phyloP scores from a whole-genome alignment of 2,329 filamentous ascomycete species.

The Leptographium procerum region DNA sequence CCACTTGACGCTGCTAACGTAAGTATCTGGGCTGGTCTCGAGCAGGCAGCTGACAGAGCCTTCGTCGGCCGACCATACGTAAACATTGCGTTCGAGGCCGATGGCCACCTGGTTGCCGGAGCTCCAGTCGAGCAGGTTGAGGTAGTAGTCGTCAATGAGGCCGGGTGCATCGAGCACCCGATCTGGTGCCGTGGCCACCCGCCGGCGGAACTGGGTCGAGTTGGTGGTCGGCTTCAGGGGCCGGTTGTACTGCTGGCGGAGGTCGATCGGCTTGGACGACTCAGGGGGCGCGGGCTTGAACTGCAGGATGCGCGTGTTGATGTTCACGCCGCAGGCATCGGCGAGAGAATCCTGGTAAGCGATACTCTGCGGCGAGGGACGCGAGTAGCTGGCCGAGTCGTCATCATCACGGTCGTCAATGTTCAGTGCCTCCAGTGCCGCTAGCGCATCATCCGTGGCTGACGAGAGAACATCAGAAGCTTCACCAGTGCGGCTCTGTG shows the following conservation, averaged over 20 bases:
- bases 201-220: conserved; percentile 78
- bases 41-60: conserved; percentile 81
- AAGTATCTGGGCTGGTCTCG: conserved; percentile 81
- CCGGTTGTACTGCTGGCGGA: conserved; percentile 95
- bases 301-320: conserved; percentile 90
- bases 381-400: conserved; percentile 56
- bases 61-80: conserved; percentile 95
- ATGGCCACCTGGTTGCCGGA: conserved; percentile 97
- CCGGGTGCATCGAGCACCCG: conserved; percentile 93
- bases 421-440: conserved; percentile 68
- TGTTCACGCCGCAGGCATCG: conserved; percentile 54
- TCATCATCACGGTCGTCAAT: conserved; percentile 64
- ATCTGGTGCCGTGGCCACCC: conserved; percentile 89
- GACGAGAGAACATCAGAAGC: conserved; percentile 66
- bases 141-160: conserved; percentile 96
- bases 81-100: conserved; percentile 90
- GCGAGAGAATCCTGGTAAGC: conserved; percentile 18
- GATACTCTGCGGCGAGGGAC: conserved; percentile 74
- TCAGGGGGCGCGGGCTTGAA: conserved; percentile 98
- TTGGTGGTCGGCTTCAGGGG: conserved; percentile 71
- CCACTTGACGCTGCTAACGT: conserved; percentile 98
- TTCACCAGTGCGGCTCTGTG: conserved; percentile 56
- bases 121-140: conserved; percentile 97
- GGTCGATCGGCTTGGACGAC: conserved; percentile 95
- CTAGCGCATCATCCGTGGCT: conserved; percentile 68